Base-by-base conservation (phyloP, 176 grass and related monocot genomes). In the Cocos nucifera region DNA sequence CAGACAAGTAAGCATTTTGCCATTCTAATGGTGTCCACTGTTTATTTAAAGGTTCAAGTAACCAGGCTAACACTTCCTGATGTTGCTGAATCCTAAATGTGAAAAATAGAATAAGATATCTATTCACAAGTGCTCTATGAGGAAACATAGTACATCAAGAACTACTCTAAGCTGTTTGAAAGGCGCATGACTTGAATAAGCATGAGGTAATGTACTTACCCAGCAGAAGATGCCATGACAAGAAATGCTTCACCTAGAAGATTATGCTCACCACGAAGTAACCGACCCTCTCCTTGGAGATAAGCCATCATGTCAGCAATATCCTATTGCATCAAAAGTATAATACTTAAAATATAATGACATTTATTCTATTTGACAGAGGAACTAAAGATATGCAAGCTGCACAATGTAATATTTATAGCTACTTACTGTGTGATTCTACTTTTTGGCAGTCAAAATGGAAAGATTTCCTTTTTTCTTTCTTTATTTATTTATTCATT, bases 191-290 rank as follows among this genome's bases (percentile, higher is more conserved):
- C 35, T 12, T 44, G 35, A 2, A 12, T 44, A 44, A 44, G 35
- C 35, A 44, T 14, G 35, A 44, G 10, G 35, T 44, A 12, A 12
- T 44, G 35, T 64, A 59, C 20, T 64, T 84, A 97, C 92, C 92
- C 92, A 62, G 83, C 78, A 70, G 92, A 90, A 76, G 92, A 87
- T 25, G 92, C 61, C 87, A 88, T 97, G 54, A 97, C 63, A 83
- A 97, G 92, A 80, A 97, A 97, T 5, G 92, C 92, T 85, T 97
- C 92, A 58, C 92, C 89, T 19, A 97, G 70, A 80, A 91, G 78
- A 81, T 97, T 87, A 87, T 97, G 87, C 68, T 97, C 92, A 1
- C 83, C 92, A 69, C 92, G 86, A 51, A 85, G 81, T 66, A 97
- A 69, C 17, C 57, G 80, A 15, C 92, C 87, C 76, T 97, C 78